Evolutionary conservation across 129 eudicot species (phyloP).

Genomic region (Chrysanthemum lavandulifolium): DNA sequence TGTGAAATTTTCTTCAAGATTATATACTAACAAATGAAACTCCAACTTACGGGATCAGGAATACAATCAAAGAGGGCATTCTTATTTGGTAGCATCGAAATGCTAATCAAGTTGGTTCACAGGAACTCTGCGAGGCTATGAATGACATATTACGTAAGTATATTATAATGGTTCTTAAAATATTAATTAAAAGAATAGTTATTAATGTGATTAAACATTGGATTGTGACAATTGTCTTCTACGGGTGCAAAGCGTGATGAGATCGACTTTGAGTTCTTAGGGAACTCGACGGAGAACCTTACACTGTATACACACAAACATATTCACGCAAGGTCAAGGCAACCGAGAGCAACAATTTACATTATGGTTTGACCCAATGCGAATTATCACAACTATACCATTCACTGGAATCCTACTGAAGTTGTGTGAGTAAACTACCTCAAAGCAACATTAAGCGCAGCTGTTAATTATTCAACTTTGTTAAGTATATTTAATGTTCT

Average conservation of each 20-base stretch:
- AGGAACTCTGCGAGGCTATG: constrained; percentile 79
- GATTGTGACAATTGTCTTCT: constrained; percentile 47
- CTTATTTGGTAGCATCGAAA: constrained; percentile 57
- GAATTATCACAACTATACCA: constrained; percentile 71
- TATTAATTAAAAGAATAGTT: not conserved
- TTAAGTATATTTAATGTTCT: too few species aligned
- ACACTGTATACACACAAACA: constrained; percentile 72
- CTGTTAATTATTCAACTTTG: too few species aligned
- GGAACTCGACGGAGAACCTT: constrained; percentile 75
- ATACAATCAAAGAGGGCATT: constrained; percentile 19
- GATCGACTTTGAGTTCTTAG: constrained; percentile 83
- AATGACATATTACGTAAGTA: constrained; percentile 65
- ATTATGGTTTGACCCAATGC: constrained; percentile 74
- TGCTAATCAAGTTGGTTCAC: constrained; percentile 54
- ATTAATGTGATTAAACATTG: not conserved
- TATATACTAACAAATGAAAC: not conserved
- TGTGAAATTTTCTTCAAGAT: not conserved
- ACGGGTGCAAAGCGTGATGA: constrained; percentile 63
- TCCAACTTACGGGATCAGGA: not conserved
- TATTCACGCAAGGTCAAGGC: constrained; percentile 64
- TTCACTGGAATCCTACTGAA: constrained; percentile 63
- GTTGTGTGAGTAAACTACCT: constrained; percentile 46
- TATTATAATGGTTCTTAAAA: not conserved
- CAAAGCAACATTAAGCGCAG: not conserved
- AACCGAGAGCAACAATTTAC: constrained; percentile 65